These are phyloP conservation scores for Cryoendolithus antarcticus DNA, from an alignment of 2,329 filamentous ascomycete species.

Conservation along the genomic window DNA sequence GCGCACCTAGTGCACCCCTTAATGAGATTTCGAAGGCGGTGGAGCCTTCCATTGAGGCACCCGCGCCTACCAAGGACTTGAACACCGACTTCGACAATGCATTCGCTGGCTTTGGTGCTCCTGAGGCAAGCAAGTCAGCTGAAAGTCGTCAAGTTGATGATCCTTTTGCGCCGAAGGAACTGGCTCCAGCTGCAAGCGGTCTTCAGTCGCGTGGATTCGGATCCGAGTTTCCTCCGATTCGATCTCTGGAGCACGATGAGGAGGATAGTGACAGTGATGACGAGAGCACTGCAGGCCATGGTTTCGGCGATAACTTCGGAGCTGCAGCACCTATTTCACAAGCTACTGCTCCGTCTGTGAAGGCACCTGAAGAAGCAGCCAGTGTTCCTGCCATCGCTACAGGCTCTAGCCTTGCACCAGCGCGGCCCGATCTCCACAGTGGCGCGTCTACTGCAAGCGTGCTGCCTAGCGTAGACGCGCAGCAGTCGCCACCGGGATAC, in stretches of 20 bases:
- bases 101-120: slow-evolving; percentile 58
- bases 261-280: slow-evolving; percentile 72
- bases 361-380: slow-evolving; percentile 1
- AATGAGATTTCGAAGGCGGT: too few species aligned
- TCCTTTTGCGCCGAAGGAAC: slow-evolving; percentile 31
- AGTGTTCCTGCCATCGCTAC: slow-evolving; percentile 1
- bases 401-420: slow-evolving; percentile 3
- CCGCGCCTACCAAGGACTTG: slow-evolving; percentile 42
- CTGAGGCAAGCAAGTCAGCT: slow-evolving; percentile 15
- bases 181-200: slow-evolving; percentile 9
- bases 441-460: slow-evolving; percentile 24
- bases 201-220: slow-evolving; percentile 19
- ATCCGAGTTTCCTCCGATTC: slow-evolving; percentile 80
- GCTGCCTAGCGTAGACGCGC: slow-evolving; percentile 42
- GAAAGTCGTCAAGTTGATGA: slow-evolving; percentile 8
- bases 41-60: background rate
- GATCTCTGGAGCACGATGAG: slow-evolving; percentile 72
- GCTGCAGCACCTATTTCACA: slow-evolving; percentile 38
- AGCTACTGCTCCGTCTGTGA: slow-evolving; percentile 1
- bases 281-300: slow-evolving; percentile 44
- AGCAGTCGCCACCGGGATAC: slow-evolving; percentile 47
- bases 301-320: slow-evolving; percentile 89
- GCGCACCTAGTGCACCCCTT: too few species aligned
- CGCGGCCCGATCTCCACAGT: slow-evolving; percentile 5
- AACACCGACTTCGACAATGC: slow-evolving; percentile 63